These are phyloP conservation scores for Karstenula rhodostoma DNA, from an alignment of 2,329 filamentous ascomycete genomes.

Conservation along the genomic window DNA sequence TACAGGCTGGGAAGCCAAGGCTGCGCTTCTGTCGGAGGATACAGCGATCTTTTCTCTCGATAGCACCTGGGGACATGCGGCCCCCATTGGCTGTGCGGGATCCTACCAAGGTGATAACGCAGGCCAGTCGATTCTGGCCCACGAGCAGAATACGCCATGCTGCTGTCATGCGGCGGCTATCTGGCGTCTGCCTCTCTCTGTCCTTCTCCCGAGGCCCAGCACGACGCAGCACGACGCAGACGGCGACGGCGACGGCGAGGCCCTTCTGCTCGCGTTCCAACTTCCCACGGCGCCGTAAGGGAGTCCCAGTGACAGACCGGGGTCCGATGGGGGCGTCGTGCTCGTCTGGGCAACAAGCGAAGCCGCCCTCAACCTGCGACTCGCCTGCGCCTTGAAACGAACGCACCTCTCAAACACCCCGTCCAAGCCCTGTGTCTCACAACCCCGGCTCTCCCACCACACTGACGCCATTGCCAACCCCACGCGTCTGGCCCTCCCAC, in stretches of 20 bases:
- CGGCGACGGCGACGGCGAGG: neutral
- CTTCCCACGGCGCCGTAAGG: neutral
- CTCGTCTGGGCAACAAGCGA: neutral
- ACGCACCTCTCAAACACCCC: constrained; percentile 14
- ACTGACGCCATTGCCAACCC: constrained; percentile 10
- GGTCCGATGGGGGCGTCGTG: neutral
- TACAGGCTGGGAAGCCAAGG: constrained; percentile 16
- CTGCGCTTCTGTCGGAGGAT: constrained; percentile 2
- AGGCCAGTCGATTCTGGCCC: constrained; percentile 3
- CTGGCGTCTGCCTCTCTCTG: neutral
- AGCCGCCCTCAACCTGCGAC: constrained; percentile 8
- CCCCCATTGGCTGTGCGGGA: constrained; percentile 7
- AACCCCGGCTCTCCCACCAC: constrained; percentile 1
- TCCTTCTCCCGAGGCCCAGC: neutral
- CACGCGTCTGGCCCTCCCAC: neutral
- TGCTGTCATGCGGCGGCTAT: constrained; percentile 10
- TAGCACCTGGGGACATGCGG: neutral
- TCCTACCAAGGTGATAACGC: constrained; percentile 3
- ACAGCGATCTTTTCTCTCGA: constrained; percentile 7
- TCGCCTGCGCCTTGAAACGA: constrained; percentile 9
- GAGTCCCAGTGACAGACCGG: neutral
- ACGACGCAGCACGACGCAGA: neutral
- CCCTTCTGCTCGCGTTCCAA: constrained; percentile 6
- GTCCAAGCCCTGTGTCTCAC: constrained; percentile 1
- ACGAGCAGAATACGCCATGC: constrained; percentile 1